A percentile compares a stretch with the other conserved stretches of the same genome.
Conservation (phyloP, 805 yeast species). For the Debaryomyces prosopidis region DNA sequence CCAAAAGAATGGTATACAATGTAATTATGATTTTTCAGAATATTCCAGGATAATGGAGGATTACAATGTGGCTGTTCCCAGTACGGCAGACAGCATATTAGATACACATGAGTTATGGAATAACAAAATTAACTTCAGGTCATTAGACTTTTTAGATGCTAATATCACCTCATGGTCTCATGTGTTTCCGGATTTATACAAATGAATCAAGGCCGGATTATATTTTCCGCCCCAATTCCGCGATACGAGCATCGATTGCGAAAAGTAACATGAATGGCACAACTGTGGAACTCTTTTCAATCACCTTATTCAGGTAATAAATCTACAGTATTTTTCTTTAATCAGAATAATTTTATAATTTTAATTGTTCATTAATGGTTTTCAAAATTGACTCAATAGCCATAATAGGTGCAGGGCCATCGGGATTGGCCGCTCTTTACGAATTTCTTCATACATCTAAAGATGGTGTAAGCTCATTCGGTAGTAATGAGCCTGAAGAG, state of each 20-base stretch:
- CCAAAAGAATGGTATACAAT: not conserved
- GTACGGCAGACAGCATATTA: slow-evolving; percentile 5
- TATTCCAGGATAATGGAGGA: slow-evolving; percentile 2
- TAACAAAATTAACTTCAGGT: not conserved
- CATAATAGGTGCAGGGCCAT: slow-evolving; percentile 32
- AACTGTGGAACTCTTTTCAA: too few relatives aligned
- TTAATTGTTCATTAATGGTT: too few relatives aligned
- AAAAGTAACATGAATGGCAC: too few relatives aligned
- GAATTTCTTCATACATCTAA: slow-evolving; percentile 28
- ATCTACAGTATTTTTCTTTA: not conserved
- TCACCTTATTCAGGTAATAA: too few relatives aligned
- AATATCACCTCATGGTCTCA: slow-evolving; percentile 5
- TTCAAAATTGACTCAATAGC: slow-evolving; percentile 21
- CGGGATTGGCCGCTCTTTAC: slow-evolving; percentile 34
- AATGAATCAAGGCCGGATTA: too few relatives aligned
- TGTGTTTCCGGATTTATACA: slow-evolving; percentile 4
- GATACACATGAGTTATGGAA: slow-evolving; percentile 3
- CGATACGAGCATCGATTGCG: too few relatives aligned
- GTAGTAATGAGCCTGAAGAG: slow-evolving; percentile 12
- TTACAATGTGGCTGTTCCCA: slow-evolving; percentile 2
- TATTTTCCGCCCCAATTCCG: too few relatives aligned
- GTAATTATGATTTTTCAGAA: not conserved
- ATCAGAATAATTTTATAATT: slow-evolving; percentile 3
- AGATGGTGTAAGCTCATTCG: slow-evolving; percentile 27
- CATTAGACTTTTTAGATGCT: slow-evolving; percentile 2